A percentile compares a stretch with the other conserved stretches of the same genome.
phyloP scores from a whole-genome alignment of 352 stramenopile genomes.

The Globisporangium heterothallicum region DNA sequence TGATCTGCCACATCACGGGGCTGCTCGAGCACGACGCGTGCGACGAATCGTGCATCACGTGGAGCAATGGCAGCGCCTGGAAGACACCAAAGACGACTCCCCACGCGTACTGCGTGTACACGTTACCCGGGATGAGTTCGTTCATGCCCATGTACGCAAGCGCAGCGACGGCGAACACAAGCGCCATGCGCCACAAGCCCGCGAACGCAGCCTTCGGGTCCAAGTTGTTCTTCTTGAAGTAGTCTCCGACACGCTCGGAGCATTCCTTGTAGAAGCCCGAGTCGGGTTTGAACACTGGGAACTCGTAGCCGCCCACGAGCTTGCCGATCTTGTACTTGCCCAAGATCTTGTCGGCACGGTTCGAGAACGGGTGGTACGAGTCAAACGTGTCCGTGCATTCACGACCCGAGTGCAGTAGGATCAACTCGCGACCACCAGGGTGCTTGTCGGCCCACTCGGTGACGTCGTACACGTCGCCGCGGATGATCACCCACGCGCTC shows the following conservation, averaged over 20 bases:
- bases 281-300: conserved; percentile 88
- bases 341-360: conserved; percentile 75
- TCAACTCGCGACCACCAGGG: conserved; percentile 75
- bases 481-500: conserved; percentile 96
- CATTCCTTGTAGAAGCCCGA: conserved; percentile 89
- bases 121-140: conserved; percentile 42
- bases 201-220: conserved; percentile 78
- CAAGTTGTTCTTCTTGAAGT: conserved; percentile 88
- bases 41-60: conserved; percentile 92
- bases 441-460: conserved; percentile 84
- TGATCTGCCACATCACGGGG: conserved; percentile 64
- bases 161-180: conserved; percentile 67
- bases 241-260: conserved; percentile 73
- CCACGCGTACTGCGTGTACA: conserved; percentile 61
- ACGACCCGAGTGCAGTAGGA: conserved; percentile 72
- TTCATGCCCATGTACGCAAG: conserved; percentile 79
- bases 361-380: conserved; percentile 89
- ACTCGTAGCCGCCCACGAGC: conserved; percentile 75
- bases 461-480: conserved; percentile 93
- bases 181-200: conserved; percentile 82
- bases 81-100: conserved; percentile 83
- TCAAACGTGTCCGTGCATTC: conserved; percentile 88
- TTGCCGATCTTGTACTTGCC: conserved; percentile 84
- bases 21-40: conserved; percentile 86
- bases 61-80: conserved; percentile 86